Conservation (phyloP, 805 yeast species). For the Pichia eremophila region DNA sequence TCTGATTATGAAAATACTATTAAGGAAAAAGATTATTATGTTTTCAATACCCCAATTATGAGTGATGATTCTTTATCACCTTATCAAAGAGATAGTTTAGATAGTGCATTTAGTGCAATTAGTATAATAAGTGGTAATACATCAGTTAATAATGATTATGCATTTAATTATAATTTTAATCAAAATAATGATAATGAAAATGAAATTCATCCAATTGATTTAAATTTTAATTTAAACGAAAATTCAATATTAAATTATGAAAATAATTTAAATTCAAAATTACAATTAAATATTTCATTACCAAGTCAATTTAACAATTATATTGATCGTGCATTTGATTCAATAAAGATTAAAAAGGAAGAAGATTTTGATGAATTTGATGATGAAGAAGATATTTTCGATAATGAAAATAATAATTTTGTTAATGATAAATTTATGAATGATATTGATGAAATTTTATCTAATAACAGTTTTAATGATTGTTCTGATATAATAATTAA, state of each 20-base stretch:
- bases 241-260: background rate
- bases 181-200: background rate
- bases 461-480: no score
- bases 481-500: no score
- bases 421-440: background rate
- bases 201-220: background rate
- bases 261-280: background rate
- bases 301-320: background rate
- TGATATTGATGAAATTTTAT: no score
- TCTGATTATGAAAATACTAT: background rate
- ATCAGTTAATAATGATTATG: background rate
- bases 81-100: background rate
- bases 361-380: background rate
- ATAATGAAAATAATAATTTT: background rate
- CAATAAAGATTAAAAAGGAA: background rate
- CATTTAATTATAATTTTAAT: background rate
- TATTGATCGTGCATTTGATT: background rate
- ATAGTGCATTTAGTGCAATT: background rate
- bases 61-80: conserved; percentile 5
- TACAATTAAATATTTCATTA: background rate
- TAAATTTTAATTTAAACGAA: background rate
- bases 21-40: background rate
- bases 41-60: background rate
- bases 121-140: background rate
- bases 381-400: no score